Evolutionary conservation across 108 stramenopile genomes (phyloP).

Genomic region (Mediolabrus comicus): DNA sequence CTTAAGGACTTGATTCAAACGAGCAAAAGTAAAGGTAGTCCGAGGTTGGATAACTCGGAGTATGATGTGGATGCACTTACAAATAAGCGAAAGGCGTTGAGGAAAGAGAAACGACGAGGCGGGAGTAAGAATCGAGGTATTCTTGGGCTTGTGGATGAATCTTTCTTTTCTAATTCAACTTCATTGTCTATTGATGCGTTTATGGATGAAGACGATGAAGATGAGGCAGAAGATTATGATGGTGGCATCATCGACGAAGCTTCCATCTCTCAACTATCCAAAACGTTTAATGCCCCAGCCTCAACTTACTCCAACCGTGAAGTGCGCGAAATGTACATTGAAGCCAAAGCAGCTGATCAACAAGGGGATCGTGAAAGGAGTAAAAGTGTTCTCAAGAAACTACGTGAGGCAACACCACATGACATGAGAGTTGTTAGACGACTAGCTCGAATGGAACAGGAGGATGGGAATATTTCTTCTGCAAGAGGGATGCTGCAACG

Average conservation of each 20-base stretch:
- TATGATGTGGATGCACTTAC: constrained; percentile 28
- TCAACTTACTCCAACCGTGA: constrained; percentile 58
- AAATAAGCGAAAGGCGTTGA: constrained; percentile 26
- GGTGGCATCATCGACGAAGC: constrained; percentile 21
- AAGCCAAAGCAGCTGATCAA: constrained; percentile 74
- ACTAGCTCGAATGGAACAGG: constrained; percentile 64
- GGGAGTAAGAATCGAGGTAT: constrained; percentile 9
- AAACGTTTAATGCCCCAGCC: constrained; percentile 57
- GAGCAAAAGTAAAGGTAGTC: constrained; percentile 11
- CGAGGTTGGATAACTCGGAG: background rate
- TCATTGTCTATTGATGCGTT: background rate
- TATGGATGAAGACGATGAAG: constrained; percentile 17
- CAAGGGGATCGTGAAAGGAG: constrained; percentile 52
- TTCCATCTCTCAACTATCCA: constrained; percentile 47
- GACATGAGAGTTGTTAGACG: constrained; percentile 76
- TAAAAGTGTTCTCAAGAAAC: constrained; percentile 46
- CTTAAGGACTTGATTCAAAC: constrained; percentile 27
- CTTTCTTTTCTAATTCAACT: constrained; percentile 30
- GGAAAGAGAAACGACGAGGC: constrained; percentile 13
- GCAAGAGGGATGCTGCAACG: constrained; percentile 52
- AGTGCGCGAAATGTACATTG: constrained; percentile 66
- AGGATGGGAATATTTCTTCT: constrained; percentile 51
- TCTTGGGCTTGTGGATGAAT: constrained; percentile 40
- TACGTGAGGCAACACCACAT: constrained; percentile 59
- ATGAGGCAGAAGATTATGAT: constrained; percentile 20